Base-by-base conservation (phyloP, 2,329 filamentous ascomycete genomes). In the Aspergillus pseudoterreus region DNA sequence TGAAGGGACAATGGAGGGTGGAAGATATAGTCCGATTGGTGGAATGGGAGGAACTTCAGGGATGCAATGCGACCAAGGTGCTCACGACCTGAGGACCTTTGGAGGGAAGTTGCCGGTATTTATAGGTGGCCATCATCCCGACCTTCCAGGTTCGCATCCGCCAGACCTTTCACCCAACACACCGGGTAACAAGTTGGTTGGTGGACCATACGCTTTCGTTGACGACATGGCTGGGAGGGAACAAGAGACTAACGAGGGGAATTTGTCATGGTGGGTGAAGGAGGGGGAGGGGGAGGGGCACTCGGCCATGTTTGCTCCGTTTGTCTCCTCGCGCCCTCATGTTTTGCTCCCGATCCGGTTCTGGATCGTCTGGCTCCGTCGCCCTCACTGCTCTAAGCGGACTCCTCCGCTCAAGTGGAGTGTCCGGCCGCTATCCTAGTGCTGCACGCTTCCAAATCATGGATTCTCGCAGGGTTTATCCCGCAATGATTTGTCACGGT, bases 1-100 rank as follows among this genome's bases (percentile, higher is more conserved):
- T 42, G 39, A 9, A 6, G 19, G 19, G 15, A 8, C 4, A n/a
- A n/a, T 19, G 9, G 39, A 42, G 17, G 39, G 15, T 12, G 10
- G 39, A 22, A 8, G 11, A 19, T n/a, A 42, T 56, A 73, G 53
- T 17, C 45, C 46, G 33, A 45, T 53, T 45, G 45, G 27, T 43
- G 11, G 11, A 38, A 44, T 33, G 15, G 43, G 17, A 48, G 35
- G 14, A 11, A 15, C 2, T n/a, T n/a, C 35, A 38, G 22, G 54
- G 10, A 30, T 9, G 27, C 27, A 30, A 30, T 30, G 27, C 61
- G 56, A 56, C 48, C 63, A 65, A 63, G 63, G 63, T 65, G 48
- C 62, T 63, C 57, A 56, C 39, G 43, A 39, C 32, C 50, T 57
- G 59, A 56, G 62, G 61, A 64, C 60, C 61, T 50, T 58, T 49